phyloP scores from a whole-genome alignment of 257 asterid genomes.

The Salvia hispanica region DNA sequence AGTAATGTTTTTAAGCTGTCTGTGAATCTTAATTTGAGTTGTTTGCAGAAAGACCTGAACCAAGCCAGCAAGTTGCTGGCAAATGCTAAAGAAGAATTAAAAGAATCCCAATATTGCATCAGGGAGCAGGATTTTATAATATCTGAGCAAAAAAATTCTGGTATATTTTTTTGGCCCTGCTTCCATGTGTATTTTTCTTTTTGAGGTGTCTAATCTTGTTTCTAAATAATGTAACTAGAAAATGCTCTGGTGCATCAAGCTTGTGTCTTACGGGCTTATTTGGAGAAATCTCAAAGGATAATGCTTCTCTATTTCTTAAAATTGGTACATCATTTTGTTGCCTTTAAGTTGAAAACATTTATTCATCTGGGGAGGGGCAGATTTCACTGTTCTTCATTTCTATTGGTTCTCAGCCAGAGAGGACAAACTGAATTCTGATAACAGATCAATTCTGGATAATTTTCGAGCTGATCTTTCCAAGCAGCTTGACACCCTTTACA shows the following conservation, averaged over 20 bases:
- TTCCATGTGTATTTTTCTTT: conserved; percentile 10
- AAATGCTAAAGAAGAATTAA: conserved; percentile 60
- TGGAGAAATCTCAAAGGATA: conserved; percentile 78
- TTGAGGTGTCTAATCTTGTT: conserved; percentile 23
- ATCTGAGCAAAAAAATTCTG: conserved; percentile 83
- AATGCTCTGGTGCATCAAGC: conserved; percentile 85
- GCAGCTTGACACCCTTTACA: conserved; percentile 64
- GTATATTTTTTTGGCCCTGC: conserved; percentile 36
- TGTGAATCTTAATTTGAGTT: conserved; percentile 34
- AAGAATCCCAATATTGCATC: conserved; percentile 53
- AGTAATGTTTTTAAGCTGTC: conserved; percentile 16
- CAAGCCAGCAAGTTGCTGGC: conserved; percentile 58
- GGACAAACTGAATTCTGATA: conserved; percentile 64
- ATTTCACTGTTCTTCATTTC: conserved; percentile 27
- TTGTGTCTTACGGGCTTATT: conserved; percentile 67
- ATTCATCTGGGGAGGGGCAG: not conserved
- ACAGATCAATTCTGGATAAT: conserved; percentile 58
- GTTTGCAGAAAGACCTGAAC: conserved; percentile 63
- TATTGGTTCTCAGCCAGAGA: conserved; percentile 59
- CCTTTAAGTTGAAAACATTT: not conserved
- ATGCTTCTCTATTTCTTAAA: conserved; percentile 63
- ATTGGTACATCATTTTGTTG: conserved; percentile 47
- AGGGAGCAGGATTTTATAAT: conserved; percentile 77
- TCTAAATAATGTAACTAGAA: conserved; percentile 43
- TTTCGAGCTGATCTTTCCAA: conserved; percentile 65